phyloP scores from a whole-genome alignment of 352 stramenopile species.

The Plasmopara halstedii region DNA sequence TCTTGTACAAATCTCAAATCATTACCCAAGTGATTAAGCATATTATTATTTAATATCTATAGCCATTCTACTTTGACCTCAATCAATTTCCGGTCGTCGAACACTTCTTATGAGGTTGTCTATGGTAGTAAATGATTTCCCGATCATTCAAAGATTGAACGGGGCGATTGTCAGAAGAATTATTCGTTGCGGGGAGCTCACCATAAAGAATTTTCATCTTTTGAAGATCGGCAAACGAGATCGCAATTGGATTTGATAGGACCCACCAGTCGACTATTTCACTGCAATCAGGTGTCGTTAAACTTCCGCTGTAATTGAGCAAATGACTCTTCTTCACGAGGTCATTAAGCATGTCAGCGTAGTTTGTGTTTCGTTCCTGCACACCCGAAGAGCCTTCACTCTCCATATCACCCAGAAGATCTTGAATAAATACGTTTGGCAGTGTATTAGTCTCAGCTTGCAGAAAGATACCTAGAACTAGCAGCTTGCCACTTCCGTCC shows the following conservation, averaged over 20 bases:
- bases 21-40: no score
- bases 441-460: not conserved
- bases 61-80: no score
- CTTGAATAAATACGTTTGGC: not conserved
- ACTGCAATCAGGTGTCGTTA: not conserved
- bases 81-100: not conserved
- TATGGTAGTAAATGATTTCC: not conserved
- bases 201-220: not conserved
- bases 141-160: not conserved
- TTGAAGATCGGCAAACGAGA: not conserved
- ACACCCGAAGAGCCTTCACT: not conserved
- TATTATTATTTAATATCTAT: no score
- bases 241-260: not conserved
- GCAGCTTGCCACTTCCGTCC: not conserved
- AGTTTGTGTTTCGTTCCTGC: not conserved
- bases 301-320: not conserved
- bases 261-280: conserved; percentile 1
- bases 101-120: not conserved
- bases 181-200: not conserved
- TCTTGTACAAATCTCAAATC: no score
- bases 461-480: not conserved
- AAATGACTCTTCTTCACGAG: not conserved
- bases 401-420: not conserved
- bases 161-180: not conserved
- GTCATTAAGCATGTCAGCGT: not conserved